Conservation (phyloP, 169 alveolate species). For the Babesia ovata region DNA sequence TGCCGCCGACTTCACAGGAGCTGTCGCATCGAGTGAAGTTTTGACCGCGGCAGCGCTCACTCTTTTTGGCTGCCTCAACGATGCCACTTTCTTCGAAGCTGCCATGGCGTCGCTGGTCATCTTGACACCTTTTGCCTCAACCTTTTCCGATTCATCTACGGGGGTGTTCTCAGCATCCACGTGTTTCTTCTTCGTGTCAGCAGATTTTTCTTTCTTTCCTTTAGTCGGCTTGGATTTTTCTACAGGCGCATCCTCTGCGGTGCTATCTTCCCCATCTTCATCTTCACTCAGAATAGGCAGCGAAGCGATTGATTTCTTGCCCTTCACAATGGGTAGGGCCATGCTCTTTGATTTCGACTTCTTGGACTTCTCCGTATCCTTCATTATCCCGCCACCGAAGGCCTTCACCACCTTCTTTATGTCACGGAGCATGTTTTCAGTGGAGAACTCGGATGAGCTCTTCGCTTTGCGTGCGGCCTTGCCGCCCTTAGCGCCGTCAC, state of each 20-base stretch:
- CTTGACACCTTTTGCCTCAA: not conserved
- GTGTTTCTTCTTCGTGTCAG: not conserved
- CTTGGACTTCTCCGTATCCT: not conserved
- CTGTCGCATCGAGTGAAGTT: not conserved
- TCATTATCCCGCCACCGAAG: conserved; percentile 13
- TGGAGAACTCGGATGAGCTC: conserved; percentile 9
- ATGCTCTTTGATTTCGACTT: not conserved
- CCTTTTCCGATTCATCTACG: not conserved
- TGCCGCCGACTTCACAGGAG: not conserved
- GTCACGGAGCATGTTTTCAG: conserved; percentile 28
- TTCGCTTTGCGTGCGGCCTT: conserved; percentile 1
- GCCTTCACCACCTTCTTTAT: conserved; percentile 37
- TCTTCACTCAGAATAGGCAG: not conserved
- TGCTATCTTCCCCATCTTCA: not conserved
- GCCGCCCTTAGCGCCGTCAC: too few relatives aligned
- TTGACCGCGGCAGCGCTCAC: not conserved
- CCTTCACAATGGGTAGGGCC: not conserved
- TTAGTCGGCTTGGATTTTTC: not conserved
- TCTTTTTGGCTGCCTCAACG: not conserved
- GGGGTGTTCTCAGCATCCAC: not conserved
- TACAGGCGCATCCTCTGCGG: not conserved
- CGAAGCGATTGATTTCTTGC: not conserved
- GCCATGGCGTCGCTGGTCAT: not conserved
- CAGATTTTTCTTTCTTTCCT: not conserved
- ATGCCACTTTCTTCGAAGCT: not conserved